Evolutionary conservation across 1,284 basidiomycete species (phyloP).

Genomic region (Rhizoctonia solani): DNA sequence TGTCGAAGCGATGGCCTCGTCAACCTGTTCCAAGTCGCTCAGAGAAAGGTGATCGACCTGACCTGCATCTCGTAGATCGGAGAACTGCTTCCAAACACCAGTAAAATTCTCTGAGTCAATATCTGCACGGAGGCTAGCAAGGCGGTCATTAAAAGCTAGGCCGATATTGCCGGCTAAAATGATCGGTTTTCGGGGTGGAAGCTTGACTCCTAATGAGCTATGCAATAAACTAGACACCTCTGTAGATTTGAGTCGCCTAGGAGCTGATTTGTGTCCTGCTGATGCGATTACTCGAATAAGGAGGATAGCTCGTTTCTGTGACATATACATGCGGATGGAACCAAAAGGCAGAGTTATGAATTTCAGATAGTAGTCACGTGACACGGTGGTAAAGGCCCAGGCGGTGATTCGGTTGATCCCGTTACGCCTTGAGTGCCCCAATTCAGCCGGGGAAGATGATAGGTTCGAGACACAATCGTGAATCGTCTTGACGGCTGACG

Average conservation of each 20-base stretch:
- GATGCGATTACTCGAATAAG: not conserved
- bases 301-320: no score
- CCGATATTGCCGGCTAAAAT: conserved; percentile 10
- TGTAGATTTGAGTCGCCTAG: not conserved
- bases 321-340: no score
- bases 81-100: not conserved
- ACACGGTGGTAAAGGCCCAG: no score
- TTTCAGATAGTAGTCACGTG: not conserved
- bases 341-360: no score
- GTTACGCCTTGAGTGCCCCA: no score
- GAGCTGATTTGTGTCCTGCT: not conserved
- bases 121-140: not conserved
- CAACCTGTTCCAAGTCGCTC: not conserved
- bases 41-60: conserved; percentile 1
- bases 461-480: not conserved
- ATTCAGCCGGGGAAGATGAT: no score
- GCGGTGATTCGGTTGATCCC: no score
- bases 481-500: not conserved
- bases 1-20: not conserved
- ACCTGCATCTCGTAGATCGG: not conserved
- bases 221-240: conserved; percentile 1
- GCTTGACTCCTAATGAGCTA: not conserved
- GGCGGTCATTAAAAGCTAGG: conserved; percentile 11
- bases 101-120: not conserved
- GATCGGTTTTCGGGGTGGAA: not conserved